Evolutionary conservation across 805 yeast genomes (phyloP), one percentile per base, ranked within the genome.

Genomic region (Yarrowia sp.): DNA sequence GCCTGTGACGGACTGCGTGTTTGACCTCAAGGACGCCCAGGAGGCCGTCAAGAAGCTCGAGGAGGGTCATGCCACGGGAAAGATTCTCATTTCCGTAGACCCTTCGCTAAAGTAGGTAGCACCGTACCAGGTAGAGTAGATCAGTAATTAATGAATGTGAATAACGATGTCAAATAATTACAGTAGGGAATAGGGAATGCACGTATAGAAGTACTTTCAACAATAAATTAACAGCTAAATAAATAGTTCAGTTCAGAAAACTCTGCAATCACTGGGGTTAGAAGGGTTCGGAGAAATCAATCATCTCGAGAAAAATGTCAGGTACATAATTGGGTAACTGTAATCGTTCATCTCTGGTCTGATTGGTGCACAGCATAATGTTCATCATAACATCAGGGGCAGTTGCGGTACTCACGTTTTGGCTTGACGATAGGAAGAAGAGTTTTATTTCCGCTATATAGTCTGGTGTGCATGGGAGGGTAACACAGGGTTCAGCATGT

Each of bases 1-100:
- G 27, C 61, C 64, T 5, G 47, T 66, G 21, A 51, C 63, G 1
- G 67, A 64, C 29, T 18, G 35, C 19, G 60, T 58, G 4, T 63
- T 58, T 33, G 64, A 63, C 33, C 27, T 60, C 16, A 59, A 61
- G 6, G 63, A 44, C 3, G 66, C 65, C 12, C 27, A 22, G 14
- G 46, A 51, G 32, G 64, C 65, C 0, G 62, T 63, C 33, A 16
- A 22, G 18, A 35, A 61, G 36, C 59, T 64, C 16, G 39, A 60
- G 16, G 18, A 29, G 12, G 68, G 64, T 6, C 46, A 63, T 2
- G 35, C 61, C 21, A 63, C 68, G 9, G 68, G 68, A 18, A 66
- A 66, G 64, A 62, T 63, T 27, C 63, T 65, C 1, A 46, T 63
- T 31, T 22, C 32, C 32, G 42, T 64, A 19, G 18, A 38, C 13